phyloP scores from a whole-genome alignment of 169 alveolate genomes.

The Plasmodium relictum region DNA sequence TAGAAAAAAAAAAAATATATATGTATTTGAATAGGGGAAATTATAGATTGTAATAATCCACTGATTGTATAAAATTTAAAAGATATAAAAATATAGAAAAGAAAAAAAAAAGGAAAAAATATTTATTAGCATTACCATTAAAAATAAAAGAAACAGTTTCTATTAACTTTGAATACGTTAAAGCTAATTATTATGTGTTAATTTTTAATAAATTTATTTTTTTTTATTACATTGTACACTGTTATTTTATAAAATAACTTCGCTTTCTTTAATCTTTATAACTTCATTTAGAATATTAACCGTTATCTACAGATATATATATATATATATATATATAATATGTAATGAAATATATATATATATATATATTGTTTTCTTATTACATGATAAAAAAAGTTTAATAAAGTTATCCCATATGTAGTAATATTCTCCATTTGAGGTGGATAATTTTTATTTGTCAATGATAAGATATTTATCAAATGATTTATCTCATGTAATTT shows the following conservation, averaged over 20 bases:
- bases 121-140: too few relatives aligned
- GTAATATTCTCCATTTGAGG: slow-evolving; percentile 42
- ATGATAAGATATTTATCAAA: slow-evolving; percentile 18
- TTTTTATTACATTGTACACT: background rate
- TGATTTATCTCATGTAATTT: slow-evolving; percentile 8
- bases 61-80: too few relatives aligned
- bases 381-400: slow-evolving; percentile 48
- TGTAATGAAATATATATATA: background rate
- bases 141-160: too few relatives aligned
- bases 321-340: slow-evolving; percentile 13
- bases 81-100: too few relatives aligned
- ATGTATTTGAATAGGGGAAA: too few relatives aligned
- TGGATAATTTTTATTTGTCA: slow-evolving; percentile 5
- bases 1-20: too few relatives aligned
- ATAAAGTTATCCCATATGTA: slow-evolving; percentile 63
- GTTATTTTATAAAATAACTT: background rate
- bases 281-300: slow-evolving; percentile 29
- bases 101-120: too few relatives aligned
- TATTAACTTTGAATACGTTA: too few relatives aligned
- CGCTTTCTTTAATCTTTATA: slow-evolving; percentile 43
- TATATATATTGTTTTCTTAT: slow-evolving; percentile 6
- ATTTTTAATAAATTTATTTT: too few relatives aligned
- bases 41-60: too few relatives aligned
- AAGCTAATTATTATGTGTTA: too few relatives aligned
- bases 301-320: slow-evolving; percentile 9